Percentiles rank a stretch among this genome's conserved stretches.
phyloP scores from a whole-genome alignment of 2,329 filamentous ascomycete species.

The Cercospora citrullina region DNA sequence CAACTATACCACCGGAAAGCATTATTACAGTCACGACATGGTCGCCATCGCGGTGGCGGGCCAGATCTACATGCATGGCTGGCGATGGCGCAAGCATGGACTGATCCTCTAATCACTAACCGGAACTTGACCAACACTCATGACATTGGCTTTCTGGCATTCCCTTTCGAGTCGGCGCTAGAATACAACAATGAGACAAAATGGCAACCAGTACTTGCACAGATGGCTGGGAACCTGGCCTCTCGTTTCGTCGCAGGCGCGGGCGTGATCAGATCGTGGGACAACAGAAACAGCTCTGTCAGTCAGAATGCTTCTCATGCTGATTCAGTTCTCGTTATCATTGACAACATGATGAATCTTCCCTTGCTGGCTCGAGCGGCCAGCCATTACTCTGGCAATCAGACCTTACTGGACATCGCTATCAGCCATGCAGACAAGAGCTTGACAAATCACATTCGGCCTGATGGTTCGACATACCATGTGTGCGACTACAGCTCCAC shows the following conservation, averaged over 20 bases:
- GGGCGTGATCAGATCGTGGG: slow-evolving; percentile 24
- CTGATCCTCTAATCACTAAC: slow-evolving; percentile 20
- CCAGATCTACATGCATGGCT: slow-evolving; percentile 20
- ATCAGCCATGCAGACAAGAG: slow-evolving; percentile 23
- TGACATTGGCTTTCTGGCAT: slow-evolving; percentile 24
- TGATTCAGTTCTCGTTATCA: slow-evolving; percentile 24
- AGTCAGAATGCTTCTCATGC: slow-evolving; percentile 17
- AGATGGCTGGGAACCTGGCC: slow-evolving; percentile 23
- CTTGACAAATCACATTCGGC: slow-evolving; percentile 18
- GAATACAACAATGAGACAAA: slow-evolving; percentile 14
- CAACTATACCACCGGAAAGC: slow-evolving; percentile 20
- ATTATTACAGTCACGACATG: neutral
- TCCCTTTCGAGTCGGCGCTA: slow-evolving; percentile 25
- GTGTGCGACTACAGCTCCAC: slow-evolving; percentile 21
- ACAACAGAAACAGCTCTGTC: slow-evolving; percentile 17
- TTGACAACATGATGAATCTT: slow-evolving; percentile 30
- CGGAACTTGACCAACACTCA: slow-evolving; percentile 23
- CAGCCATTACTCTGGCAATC: slow-evolving; percentile 17
- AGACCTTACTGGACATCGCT: slow-evolving; percentile 18
- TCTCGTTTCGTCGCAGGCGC: slow-evolving; percentile 20
- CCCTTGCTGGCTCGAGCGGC: slow-evolving; percentile 21
- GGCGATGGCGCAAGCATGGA: slow-evolving; percentile 20
- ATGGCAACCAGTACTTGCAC: slow-evolving; percentile 17
- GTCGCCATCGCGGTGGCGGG: neutral
- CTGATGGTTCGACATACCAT: slow-evolving; percentile 25